Base-by-base conservation (phyloP, 106 monocot species). In the Acorus gramineus region DNA sequence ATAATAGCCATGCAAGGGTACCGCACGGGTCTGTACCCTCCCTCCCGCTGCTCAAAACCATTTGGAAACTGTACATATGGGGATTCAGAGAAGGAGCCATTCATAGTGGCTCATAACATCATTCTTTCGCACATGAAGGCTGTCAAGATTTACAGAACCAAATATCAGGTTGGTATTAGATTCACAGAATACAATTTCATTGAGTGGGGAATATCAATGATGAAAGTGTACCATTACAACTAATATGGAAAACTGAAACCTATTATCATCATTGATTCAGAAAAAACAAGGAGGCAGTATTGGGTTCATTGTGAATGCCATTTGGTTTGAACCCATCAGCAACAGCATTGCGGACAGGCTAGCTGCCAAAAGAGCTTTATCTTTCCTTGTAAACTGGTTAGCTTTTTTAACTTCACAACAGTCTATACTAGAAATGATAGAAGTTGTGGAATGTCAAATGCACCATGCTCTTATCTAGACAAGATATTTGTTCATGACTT, bases 101-200 rank as follows among this genome's bases (percentile, higher is more conserved):
- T 73, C 11, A 54, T 77, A 12, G 77, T 74, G 8, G 65, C 65
- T 3, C 81, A 82, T 57, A 82, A 82, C 47, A n/a, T 77, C 11
- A 49, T 82, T 10, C 60, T 82, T 4, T 49, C 81, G 4, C 81
- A 82, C 53, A 73, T 66, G 4, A 74, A 59, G 56, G 81, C 77
- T 0, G 69, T 50, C 6, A 66, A 74, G 12, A 55, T 77, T 12
- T 82, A 82, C 47, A 71, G 66, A 46, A 48, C 4, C 2, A 73
- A 74, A 13, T 82, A 82, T 49, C 77, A 81, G 73, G 81, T 77
- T 59, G 9, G 3, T n/a, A 3, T 62, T 7, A 46, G n/a, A 10
- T 12, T 2, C n/a, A 11, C 56, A 8, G n/a, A 28, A 28, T 28
- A 28, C 28, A 28, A 28, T 28, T 28, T 28, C 28, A 28, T 28